A percentile compares a stretch with the other conserved stretches of the same genome.
These are phyloP conservation scores for Aureobasidium uvarum DNA, from an alignment of 2,329 filamentous ascomycete species.

Conservation along the genomic window DNA sequence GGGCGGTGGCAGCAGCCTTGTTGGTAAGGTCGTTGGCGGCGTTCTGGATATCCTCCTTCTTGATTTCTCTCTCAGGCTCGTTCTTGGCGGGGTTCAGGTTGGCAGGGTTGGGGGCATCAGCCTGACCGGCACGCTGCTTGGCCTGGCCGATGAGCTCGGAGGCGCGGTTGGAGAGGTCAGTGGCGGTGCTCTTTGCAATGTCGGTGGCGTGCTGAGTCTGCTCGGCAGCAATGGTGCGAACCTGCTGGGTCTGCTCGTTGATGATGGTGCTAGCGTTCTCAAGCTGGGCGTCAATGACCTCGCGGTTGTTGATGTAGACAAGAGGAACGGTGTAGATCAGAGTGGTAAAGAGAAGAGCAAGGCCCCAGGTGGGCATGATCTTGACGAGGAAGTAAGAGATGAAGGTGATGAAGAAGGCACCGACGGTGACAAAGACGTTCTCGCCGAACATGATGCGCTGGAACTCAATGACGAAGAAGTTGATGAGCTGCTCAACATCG, in stretches of 20 bases:
- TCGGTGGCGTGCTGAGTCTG: slow-evolving; percentile 59
- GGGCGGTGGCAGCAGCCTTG: slow-evolving; percentile 23
- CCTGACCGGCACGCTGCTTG: slow-evolving; percentile 34
- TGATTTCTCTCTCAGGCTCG: slow-evolving; percentile 27
- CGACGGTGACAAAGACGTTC: slow-evolving; percentile 60
- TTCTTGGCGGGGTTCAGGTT: slow-evolving; percentile 29
- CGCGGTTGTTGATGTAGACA: slow-evolving; percentile 64
- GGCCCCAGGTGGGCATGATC: slow-evolving; percentile 63
- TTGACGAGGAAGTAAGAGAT: slow-evolving; percentile 64
- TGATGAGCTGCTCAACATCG: slow-evolving; percentile 63
- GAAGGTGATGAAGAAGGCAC: slow-evolving; percentile 59
- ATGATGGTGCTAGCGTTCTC: slow-evolving; percentile 55
- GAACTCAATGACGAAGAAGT: slow-evolving; percentile 68
- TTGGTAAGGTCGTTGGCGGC: slow-evolving; percentile 28
- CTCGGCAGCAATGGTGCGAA: slow-evolving; percentile 60
- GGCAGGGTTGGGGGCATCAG: slow-evolving; percentile 31
- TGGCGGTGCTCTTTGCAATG: slow-evolving; percentile 58
- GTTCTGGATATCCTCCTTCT: slow-evolving; percentile 31
- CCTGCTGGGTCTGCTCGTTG: slow-evolving; percentile 58
- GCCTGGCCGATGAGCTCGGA: slow-evolving; percentile 53
- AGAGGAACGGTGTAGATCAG: slow-evolving; percentile 60
- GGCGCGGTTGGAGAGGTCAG: slow-evolving; percentile 60
- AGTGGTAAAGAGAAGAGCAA: slow-evolving; percentile 57
- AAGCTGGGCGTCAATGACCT: slow-evolving; percentile 61
- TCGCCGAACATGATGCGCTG: slow-evolving; percentile 65